These are phyloP conservation scores for Capronia americana DNA, from an alignment of 2,329 filamentous ascomycete genomes.

Conservation along the genomic window DNA sequence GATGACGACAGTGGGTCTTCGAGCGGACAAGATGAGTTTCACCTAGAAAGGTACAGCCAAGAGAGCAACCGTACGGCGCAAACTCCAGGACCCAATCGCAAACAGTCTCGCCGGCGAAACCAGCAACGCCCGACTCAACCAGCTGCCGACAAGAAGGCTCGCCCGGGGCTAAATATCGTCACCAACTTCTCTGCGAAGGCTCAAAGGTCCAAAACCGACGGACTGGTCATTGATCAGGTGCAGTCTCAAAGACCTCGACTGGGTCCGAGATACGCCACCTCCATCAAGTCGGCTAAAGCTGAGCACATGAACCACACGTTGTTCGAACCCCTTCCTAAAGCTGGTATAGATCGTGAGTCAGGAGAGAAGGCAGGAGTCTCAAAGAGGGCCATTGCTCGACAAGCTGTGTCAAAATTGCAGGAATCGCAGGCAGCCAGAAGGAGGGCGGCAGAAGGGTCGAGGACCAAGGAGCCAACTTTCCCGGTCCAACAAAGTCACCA, in stretches of 20 bases:
- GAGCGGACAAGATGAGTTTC: slow-evolving; percentile 39
- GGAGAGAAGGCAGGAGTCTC: background rate
- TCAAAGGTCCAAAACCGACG: slow-evolving; percentile 27
- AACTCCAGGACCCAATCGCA: slow-evolving; percentile 9
- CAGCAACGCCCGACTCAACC: slow-evolving; percentile 9
- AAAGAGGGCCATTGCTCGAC: slow-evolving; percentile 18
- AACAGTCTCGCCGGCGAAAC: slow-evolving; percentile 7
- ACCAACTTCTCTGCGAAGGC: slow-evolving; percentile 47
- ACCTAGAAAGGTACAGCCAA: slow-evolving; percentile 39
- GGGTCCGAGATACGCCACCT: slow-evolving; percentile 29
- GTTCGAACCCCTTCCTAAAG: background rate
- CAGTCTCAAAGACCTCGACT: slow-evolving; percentile 34
- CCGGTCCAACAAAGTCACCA: slow-evolving; percentile 1
- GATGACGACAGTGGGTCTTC: slow-evolving; percentile 32
- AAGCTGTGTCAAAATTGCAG: slow-evolving; percentile 23
- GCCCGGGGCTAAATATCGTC: slow-evolving; percentile 51
- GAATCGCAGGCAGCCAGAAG: slow-evolving; percentile 26
- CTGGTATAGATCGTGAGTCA: background rate
- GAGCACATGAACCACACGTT: slow-evolving; percentile 28
- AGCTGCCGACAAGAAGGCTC: slow-evolving; percentile 39
- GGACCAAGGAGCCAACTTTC: background rate
- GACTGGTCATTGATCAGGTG: slow-evolving; percentile 34
- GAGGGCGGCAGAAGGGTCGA: slow-evolving; percentile 3
- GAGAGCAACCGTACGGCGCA: slow-evolving; percentile 8
- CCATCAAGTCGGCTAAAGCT: slow-evolving; percentile 36